phyloP scores from a whole-genome alignment of 179 eudicot genomes.

The Pouteria campechiana region DNA sequence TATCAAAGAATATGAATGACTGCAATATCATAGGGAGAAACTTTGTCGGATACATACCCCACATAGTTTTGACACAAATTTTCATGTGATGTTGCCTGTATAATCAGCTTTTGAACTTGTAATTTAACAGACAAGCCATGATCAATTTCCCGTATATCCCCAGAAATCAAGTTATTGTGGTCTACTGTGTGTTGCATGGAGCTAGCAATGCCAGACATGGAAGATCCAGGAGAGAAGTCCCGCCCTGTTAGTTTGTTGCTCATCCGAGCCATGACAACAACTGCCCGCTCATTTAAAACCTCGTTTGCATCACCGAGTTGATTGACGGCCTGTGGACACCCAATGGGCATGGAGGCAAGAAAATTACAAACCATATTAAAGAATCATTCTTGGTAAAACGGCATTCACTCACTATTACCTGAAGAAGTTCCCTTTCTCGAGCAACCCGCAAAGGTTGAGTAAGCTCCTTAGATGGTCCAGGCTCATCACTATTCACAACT shows the following conservation, averaged over 20 bases:
- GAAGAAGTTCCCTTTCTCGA: constrained; percentile 90
- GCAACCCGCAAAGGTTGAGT: constrained; percentile 88
- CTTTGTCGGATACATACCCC: constrained; percentile 49
- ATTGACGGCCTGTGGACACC: constrained; percentile 61
- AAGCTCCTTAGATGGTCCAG: constrained; percentile 45
- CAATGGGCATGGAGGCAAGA: not conserved
- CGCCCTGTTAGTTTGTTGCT: constrained; percentile 96
- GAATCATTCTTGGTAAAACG: not conserved
- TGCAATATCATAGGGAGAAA: not conserved
- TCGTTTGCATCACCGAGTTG: constrained; percentile 98
- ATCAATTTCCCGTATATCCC: constrained; percentile 79
- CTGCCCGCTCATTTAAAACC: constrained; percentile 92
- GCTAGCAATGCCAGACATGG: constrained; percentile 27
- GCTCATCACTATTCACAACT: constrained; percentile 58
- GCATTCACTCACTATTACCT: constrained; percentile 38
- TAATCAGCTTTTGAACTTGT: constrained; percentile 94
- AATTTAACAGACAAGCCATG: constrained; percentile 90
- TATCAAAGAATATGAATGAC: too few relatives aligned
- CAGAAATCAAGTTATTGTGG: constrained; percentile 37
- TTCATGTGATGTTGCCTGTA: constrained; percentile 87
- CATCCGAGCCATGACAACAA: constrained; percentile 96
- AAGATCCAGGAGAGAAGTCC: constrained; percentile 59
- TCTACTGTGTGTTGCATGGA: constrained; percentile 50
- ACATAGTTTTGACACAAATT: constrained; percentile 96
- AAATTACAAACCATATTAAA: not conserved